Evolutionary conservation across 768 basidiomycete species (phyloP), one percentile per base, ranked within the genome.

Genomic region (Gymnopilus junonius): DNA sequence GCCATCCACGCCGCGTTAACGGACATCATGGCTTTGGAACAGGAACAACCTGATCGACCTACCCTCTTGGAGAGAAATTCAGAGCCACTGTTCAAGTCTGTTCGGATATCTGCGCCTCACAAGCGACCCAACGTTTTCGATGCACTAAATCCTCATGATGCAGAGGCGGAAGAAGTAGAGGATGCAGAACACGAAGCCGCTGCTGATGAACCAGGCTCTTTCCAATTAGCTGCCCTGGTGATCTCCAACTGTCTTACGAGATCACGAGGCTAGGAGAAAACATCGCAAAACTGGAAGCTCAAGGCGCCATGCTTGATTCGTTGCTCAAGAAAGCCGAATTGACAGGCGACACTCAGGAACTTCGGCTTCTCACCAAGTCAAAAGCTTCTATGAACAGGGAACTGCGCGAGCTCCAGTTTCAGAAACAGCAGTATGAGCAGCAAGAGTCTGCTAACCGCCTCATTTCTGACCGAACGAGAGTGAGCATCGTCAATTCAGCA

Each of bases 1-100:
- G 96, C 97, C 2, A 97, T 99, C 20, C 95, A 95, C 69, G 95
- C 95, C 8, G 97, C 97, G 4, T 80, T 99, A 65, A 95, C 93
- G 10, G 94, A 97, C 72, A 98, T 99, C 73, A 95, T 99, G 70
- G 94, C 94, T 2, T 81, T 91, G 40, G 93, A 97, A 65, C 83
- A 88, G 39, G 83, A 76, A 43, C 59, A 65, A 35, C 59, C 65
- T 29, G 61, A 55, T 25, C 65, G 62, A 34, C 64, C 67, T 35
- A 63, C 67, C 15, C 39, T 69, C n/a, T 21, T 53, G 4, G 65
- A 70, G 43, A 62, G 68, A 55, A 65, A 65, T 34, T 67, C 69
- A 17, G 72, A 69, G 15, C 70, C 72, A 7, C 66, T 71, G n/a
- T 73, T 73, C 54, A 66, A 70, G 20, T 73, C 69, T 37, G 54